Percentiles rank a stretch among this genome's conserved stretches.
These are phyloP conservation scores for Intubia oerlemansii DNA, from an alignment of 2,329 filamentous ascomycete species.

Conservation along the genomic window DNA sequence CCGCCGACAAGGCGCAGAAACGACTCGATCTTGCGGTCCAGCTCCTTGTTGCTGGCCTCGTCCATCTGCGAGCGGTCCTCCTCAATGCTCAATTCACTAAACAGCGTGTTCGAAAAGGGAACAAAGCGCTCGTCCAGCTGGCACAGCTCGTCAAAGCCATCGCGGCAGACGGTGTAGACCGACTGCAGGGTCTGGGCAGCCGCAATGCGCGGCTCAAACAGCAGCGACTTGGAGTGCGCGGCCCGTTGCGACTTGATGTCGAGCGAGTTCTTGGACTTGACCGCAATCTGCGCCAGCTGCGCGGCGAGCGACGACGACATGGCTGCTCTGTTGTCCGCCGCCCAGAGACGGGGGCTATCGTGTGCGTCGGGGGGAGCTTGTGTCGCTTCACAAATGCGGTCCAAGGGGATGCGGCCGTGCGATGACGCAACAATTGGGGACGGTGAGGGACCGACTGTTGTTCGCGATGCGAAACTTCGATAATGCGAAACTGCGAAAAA, in stretches of 20 bases:
- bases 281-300: slow-evolving; percentile 83
- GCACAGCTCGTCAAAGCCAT: slow-evolving; percentile 84
- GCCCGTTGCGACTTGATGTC: slow-evolving; percentile 85
- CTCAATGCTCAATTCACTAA: slow-evolving; percentile 80
- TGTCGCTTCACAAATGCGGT: too few relatives aligned
- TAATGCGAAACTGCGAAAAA: too few relatives aligned
- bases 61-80: slow-evolving; percentile 79
- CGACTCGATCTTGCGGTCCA: slow-evolving; percentile 55
- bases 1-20: slow-evolving; percentile 67
- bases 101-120: slow-evolving; percentile 56
- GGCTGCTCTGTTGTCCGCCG: background rate
- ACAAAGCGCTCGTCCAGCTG: slow-evolving; percentile 62
- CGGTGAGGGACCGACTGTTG: too few relatives aligned
- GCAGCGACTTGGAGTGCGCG: slow-evolving; percentile 80
- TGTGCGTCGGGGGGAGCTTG: background rate
- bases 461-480: too few relatives aligned
- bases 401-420: too few relatives aligned
- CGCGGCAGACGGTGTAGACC: slow-evolving; percentile 66
- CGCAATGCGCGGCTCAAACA: slow-evolving; percentile 75
- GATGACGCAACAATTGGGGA: slow-evolving; percentile 1
- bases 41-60: slow-evolving; percentile 55
- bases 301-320: slow-evolving; percentile 51
- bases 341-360: background rate
- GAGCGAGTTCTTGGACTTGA: slow-evolving; percentile 73
- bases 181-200: slow-evolving; percentile 78